These are phyloP conservation scores for Alopecurus myosuroides DNA, from an alignment of 176 grass and related monocot species.

Conservation along the genomic window DNA sequence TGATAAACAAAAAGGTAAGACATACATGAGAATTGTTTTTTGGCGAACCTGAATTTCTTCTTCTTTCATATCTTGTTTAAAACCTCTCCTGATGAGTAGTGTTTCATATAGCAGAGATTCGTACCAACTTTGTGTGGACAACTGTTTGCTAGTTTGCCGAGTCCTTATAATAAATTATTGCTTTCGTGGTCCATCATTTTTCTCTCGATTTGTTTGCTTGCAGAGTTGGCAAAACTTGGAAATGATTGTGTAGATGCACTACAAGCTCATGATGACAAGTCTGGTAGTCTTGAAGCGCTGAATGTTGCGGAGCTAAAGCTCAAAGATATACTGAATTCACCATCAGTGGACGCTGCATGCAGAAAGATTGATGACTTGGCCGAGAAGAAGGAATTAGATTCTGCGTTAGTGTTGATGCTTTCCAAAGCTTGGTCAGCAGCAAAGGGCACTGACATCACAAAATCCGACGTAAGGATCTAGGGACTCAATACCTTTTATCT, in stretches of 20 bases:
- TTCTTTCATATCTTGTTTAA: background rate
- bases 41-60: background rate
- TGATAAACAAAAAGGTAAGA: conserved; percentile 61
- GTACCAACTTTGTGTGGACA: background rate
- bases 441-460: conserved; percentile 75
- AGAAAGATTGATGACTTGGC: conserved; percentile 92
- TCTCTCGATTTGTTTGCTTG: conserved; percentile 7
- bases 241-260: conserved; percentile 78
- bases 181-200: background rate
- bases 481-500: background rate
- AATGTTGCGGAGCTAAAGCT: conserved; percentile 71
- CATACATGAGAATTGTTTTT: background rate
- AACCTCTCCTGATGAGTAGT: background rate
- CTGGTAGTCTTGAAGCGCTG: conserved; percentile 56
- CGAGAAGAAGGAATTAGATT: conserved; percentile 80
- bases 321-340: conserved; percentile 78
- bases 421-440: conserved; percentile 86
- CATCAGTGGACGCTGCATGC: conserved; percentile 56
- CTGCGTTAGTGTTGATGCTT: conserved; percentile 64
- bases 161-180: background rate
- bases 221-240: conserved; percentile 73
- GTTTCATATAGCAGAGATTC: background rate
- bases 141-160: background rate
- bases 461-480: conserved; percentile 59
- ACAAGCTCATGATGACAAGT: conserved; percentile 71